Evolutionary conservation across 768 basidiomycete genomes (phyloP), one percentile per base, ranked within the genome.

Genomic region (Multifurca ochricompacta): DNA sequence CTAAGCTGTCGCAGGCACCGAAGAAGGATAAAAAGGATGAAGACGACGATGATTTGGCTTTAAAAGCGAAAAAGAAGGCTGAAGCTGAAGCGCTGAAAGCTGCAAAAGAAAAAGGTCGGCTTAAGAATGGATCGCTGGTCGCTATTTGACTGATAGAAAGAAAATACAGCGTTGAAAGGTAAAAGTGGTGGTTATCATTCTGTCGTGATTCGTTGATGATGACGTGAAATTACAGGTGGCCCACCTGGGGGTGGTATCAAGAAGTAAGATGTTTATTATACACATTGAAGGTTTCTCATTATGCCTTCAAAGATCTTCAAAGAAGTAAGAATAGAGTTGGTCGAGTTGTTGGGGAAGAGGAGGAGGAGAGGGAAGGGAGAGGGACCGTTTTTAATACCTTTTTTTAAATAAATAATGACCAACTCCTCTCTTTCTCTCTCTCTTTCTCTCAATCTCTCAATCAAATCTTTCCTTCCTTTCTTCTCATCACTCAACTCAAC

Each of bases 21-120:
- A 92, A 91, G 81, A 91, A 91, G 68, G 82, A 82, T 0, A 81
- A 82, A 70, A 81, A 77, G 62, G 87, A 83, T 1, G 79, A 81
- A 4, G 78, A 77, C 41, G 85, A 88, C 56, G 85, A 88, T 0
- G 83, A 85, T 34, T 66, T 67, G 61, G 84, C 81, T 48, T 85
- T 85, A 74, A 86, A 90, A 69, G 78, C 81, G 39, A 87, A 75
- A 73, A 74, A 86, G 74, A 90, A 86, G 72, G 77, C 76, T 8
- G 89, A 91, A 13, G 79, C 79, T 42, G 85, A 80, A 11, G 84
- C 81, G 4, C 59, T 85, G 65, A 89, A 91, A 70, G 79, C 77
- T 37, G 83, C 85, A n/a, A 73, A 70, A 62, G 85, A 83, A 0
- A 82, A 81, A 71, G 90, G 90, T 83, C 63, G 45, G 78, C 64